Percentiles rank a stretch among this genome's conserved stretches.
phyloP scores from a whole-genome alignment of 148 eudicot species.

The Pouteria glomerata region DNA sequence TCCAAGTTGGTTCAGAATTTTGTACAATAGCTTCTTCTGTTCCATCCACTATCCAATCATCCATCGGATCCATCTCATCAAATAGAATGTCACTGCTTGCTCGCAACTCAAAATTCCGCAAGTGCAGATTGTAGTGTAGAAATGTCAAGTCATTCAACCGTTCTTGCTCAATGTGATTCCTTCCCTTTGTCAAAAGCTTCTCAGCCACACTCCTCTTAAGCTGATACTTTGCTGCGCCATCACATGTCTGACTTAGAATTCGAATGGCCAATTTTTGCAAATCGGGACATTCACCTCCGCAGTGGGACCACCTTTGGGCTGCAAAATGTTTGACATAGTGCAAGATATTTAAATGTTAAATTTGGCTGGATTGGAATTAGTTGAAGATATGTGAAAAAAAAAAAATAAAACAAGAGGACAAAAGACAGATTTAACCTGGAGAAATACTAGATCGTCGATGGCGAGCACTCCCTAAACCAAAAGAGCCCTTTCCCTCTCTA shows the following conservation, averaged over 20 bases:
- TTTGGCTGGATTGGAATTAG: neutral
- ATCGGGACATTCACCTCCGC: conserved; percentile 54
- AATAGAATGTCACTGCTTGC: neutral
- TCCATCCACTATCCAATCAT: conserved; percentile 44
- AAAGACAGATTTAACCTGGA: conserved; percentile 44
- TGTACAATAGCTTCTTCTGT: neutral
- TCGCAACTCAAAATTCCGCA: conserved; percentile 31
- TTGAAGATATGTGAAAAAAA: neutral
- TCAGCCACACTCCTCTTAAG: conserved; percentile 56
- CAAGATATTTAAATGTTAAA: neutral
- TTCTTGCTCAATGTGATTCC: conserved; percentile 28
- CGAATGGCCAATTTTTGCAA: no score
- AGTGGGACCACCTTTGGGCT: conserved; percentile 60
- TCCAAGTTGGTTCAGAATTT: conserved; percentile 11
- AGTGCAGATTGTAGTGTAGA: conserved; percentile 46
- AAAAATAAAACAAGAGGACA: neutral
- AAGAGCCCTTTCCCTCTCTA: conserved; percentile 27
- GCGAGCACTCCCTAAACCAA: conserved; percentile 27
- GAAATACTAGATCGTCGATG: conserved; percentile 22
- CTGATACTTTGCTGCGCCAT: conserved; percentile 49
- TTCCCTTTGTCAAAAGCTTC: conserved; percentile 27
- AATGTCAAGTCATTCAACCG: conserved; percentile 27
- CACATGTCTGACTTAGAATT: conserved; percentile 62
- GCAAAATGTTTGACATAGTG: conserved; percentile 14
- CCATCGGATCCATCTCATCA: conserved; percentile 32